Percentiles rank a stretch among this genome's conserved stretches.
Evolutionary conservation across 495 filamentous ascomycete species (phyloP).

Genomic region (Aspergillus cristatus): DNA sequence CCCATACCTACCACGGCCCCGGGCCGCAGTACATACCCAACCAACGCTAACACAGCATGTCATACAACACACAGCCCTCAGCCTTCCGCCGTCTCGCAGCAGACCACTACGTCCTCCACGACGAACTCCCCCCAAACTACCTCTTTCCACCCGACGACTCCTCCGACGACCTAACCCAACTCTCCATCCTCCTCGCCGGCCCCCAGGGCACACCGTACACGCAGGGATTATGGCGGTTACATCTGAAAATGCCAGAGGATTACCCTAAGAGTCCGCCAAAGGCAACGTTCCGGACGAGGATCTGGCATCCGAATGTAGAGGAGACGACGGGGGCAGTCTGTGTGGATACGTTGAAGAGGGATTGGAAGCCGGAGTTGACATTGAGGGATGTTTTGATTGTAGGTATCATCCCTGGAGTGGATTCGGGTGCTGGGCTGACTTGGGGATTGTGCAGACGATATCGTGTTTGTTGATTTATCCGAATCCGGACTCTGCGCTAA

Average conservation of each 20-base stretch:
- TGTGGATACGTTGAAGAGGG: constrained; percentile 63
- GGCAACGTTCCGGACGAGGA: constrained; percentile 56
- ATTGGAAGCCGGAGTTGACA: constrained; percentile 54
- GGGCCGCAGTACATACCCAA: too few species aligned
- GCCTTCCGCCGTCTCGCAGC: constrained; percentile 54
- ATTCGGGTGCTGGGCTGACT: constrained; percentile 1
- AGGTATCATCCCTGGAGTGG: constrained; percentile 11
- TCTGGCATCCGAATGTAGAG: constrained; percentile 70
- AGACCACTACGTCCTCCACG: constrained; percentile 54
- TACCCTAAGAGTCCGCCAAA: constrained; percentile 60
- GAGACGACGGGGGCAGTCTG: constrained; percentile 57
- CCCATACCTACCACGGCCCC: neutral
- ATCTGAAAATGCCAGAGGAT: constrained; percentile 52
- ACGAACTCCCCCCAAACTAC: constrained; percentile 57
- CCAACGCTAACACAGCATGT: constrained; percentile 7
- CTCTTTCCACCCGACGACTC: constrained; percentile 42
- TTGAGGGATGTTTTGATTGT: constrained; percentile 55
- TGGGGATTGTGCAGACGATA: constrained; percentile 41
- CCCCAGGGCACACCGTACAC: constrained; percentile 57
- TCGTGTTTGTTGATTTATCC: constrained; percentile 64
- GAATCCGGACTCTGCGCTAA: constrained; percentile 63
- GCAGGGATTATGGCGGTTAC: constrained; percentile 50
- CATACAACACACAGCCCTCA: constrained; percentile 20
- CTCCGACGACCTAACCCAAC: constrained; percentile 50
- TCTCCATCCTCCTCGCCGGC: constrained; percentile 52